Evolutionary conservation across 2,329 filamentous ascomycete species (phyloP), one percentile per base, ranked within the genome.

Genomic region (Pseudophaeomoniella oleicola): DNA sequence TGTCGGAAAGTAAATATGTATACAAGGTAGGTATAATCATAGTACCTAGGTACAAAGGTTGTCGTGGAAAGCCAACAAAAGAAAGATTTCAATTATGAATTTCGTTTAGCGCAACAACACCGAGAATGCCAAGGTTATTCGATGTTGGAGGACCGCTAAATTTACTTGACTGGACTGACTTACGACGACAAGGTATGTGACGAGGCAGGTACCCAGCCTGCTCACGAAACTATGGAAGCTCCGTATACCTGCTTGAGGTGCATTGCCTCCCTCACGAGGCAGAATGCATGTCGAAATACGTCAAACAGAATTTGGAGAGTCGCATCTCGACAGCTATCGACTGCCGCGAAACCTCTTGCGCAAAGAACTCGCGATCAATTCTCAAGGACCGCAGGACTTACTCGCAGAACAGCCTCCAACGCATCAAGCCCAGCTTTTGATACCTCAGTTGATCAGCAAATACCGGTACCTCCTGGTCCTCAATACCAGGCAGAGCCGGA

Each of bases 321-420:
- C 9, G 15, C 10, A n/a, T n/a, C 11, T 35, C 33, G 33, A 12
- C 11, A 18, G 16, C 6, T 32, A 13, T 32, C 30, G 30, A 13
- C 12, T 10, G 10, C 16, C 15, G 30, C 30, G 15, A 32, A 32
- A 14, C 12, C n/a, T 9, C 9, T 17, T 32, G 12, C 14, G 6
- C 12, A 14, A 13, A 13, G 30, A 32, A 9, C n/a, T 10, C 13
- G 17, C 14, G 14, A 22, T 16, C 9, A 5, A 19, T 11, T 16
- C 5, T 19, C 10, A 11, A 10, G 9, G 5, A 11, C 16, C 14
- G 33, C 10, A 10, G 11, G 11, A 9, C 18, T 18, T 9, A 19
- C 39, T 3, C 18, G 37, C 5, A 36, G 42, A 30, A 16, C 39
- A 22, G 44, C 40, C 16, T 44, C 42, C 30, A 44, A 41, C 2